Evolutionary conservation across 495 filamentous ascomycete genomes (phyloP), one percentile per base, ranked within the genome.

Genomic region (Trichoderma erinaceum): DNA sequence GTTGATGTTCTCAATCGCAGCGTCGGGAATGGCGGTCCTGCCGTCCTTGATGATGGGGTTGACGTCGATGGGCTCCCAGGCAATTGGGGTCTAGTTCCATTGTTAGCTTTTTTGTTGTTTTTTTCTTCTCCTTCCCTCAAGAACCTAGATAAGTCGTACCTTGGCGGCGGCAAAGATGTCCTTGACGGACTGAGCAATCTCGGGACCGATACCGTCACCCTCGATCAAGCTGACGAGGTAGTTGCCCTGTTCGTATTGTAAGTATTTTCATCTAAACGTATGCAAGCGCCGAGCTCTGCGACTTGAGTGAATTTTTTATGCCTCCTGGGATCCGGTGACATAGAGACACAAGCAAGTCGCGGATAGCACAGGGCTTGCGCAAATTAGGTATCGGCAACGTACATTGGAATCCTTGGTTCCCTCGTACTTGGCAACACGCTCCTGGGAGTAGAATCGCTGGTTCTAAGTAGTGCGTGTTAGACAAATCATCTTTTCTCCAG

Each of bases 11-110:
- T 89, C 83, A 75, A 99, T 97, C 66, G 95, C 94, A 68, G 87
- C 90, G 71, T 94, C 88, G 44, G 92, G 78, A 68, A 99, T 98
- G 65, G 89, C 87, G 48, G 93, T 97, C 83, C 89, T 92, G 74
- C 95, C 95, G 74, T 97, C 88, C 83, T 94, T 96, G 69, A 98
- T 77, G 73, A 87, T 89, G 27, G 95, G 95, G 50, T 91, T 95
- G 50, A 99, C 95, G 82, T 97, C 94, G 72, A 97, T 92, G 65
- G 94, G 86, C 78, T 99, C 95, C 95, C 95, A 99, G 78, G 91
- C 89, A 75, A 99, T 89, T 52, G 95, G 95, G 69, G 88, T 88
- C 92, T 97, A 75, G 74, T 64, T 56, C 48, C 68, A 70, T 67
- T 70, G 66, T 69, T 69, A 75, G 68, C 63, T 64, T 70, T 61